Base-by-base conservation (phyloP, 164 flowering plant species). In the Cinnamomum micranthum region DNA sequence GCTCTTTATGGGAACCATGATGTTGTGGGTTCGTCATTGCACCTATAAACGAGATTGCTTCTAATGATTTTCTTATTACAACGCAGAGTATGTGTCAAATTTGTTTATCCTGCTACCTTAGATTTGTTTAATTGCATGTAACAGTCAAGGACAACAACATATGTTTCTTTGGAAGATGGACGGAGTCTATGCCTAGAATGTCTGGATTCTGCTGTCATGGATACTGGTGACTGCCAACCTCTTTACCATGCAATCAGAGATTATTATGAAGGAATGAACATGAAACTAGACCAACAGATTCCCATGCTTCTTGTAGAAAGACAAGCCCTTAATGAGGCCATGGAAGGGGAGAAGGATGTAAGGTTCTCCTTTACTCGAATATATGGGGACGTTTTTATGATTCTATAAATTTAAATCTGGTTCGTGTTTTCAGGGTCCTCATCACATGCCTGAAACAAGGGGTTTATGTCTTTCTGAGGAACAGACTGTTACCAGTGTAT, bases 371-470 rank as follows among this genome's bases (percentile, higher is more conserved):
- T 13, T 55, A 55, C n/a, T 4, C 1, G n/a, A 15, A 55, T 41
- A 41, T 19, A 55, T 55, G 60, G 60, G 6, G 47, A 41, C 1
- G 6, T 55, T 55, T 14, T 55, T 13, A 55, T 55, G 20, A 15
- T 11, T 15, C n/a, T 11, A 62, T 50, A 12, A 25, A 52, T 52
- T 74, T 28, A 41, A 73, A 67, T 60, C 19, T 9, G 19, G 17
- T 41, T 76, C 13, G 73, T 78, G 31, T 72, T 84, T 82, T n/a
- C 89, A 95, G 99, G 97, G 97, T 9, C 77, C 85, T 78, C 96
- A 89, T 84, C 99, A 93, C 87, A 86, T 95, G 99, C 99, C 99
- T 0, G 99, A 95, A 86, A 93, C 99, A 52, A 91, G 99, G 75
- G 98, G 98, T 28, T 85, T 95, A 78, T 95, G 99, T 75, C 92